These are phyloP conservation scores for Daedaleopsis nitida DNA, from an alignment of 768 basidiomycete genomes.

Conservation along the genomic window DNA sequence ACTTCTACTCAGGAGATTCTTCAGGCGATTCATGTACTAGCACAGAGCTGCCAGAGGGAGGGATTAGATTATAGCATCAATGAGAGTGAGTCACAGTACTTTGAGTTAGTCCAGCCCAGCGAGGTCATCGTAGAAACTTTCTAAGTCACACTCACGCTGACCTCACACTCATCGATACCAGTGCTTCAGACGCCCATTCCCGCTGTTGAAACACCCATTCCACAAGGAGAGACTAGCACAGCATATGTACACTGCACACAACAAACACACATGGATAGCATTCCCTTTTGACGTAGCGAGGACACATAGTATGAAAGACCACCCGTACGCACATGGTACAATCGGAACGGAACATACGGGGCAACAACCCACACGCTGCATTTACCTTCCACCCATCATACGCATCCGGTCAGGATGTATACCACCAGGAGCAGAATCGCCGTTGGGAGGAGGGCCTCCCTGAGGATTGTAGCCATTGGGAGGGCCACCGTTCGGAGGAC, in stretches of 20 bases:
- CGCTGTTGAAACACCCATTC: not conserved
- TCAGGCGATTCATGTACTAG: conserved; percentile 12
- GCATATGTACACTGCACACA: not conserved
- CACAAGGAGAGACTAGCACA: not conserved
- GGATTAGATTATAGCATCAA: conserved; percentile 1
- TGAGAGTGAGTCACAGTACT: conserved; percentile 6
- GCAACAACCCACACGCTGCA: not conserved
- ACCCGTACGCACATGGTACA: not conserved
- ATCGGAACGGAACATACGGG: conserved; percentile 3
- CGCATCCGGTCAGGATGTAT: conserved; percentile 85
- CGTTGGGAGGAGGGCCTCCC: conserved; percentile 37
- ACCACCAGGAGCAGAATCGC: conserved; percentile 50
- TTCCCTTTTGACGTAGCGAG: no score
- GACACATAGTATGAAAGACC: no score
- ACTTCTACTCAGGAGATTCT: conserved; percentile 5
- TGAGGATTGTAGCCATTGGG: conserved; percentile 24
- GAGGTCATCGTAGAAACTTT: conserved; percentile 2
- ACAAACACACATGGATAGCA: not conserved
- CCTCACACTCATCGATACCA: not conserved
- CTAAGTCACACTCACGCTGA: conserved; percentile 7
- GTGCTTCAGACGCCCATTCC: not conserved
- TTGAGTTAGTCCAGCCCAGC: not conserved
- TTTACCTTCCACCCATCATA: conserved; percentile 61
- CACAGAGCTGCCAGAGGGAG: not conserved
- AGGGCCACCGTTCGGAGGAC: conserved; percentile 13